Percentiles rank a stretch among this genome's conserved stretches.
Conservation (phyloP, 2,329 filamentous ascomycete genomes). For the Alternaria gaisen region DNA sequence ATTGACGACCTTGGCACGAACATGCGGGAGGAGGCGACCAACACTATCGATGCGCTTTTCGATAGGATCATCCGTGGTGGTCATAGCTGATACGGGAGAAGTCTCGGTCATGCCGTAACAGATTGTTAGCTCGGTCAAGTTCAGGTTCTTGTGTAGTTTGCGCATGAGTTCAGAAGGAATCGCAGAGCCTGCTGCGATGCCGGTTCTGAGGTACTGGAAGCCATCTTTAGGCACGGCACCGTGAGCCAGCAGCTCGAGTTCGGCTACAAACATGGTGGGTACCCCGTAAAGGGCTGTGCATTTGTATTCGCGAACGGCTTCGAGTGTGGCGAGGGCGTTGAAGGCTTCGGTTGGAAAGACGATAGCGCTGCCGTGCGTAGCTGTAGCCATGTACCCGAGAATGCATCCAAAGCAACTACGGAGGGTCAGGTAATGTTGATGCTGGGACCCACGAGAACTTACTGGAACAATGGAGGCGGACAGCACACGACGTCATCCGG, state of each 20-base stretch:
- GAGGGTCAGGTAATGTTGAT: constrained; percentile 6
- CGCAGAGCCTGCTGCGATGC: constrained; percentile 88
- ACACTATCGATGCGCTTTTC: constrained; percentile 78
- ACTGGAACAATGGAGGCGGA: constrained; percentile 65
- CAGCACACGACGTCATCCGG: constrained; percentile 74
- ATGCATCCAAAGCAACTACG: constrained; percentile 83
- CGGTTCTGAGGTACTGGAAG: constrained; percentile 77
- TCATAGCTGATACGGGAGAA: constrained; percentile 78
- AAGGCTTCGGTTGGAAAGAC: constrained; percentile 90
- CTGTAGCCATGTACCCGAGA: constrained; percentile 95
- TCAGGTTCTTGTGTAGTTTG: constrained; percentile 75
- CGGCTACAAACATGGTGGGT: constrained; percentile 91
- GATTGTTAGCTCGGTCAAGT: constrained; percentile 84
- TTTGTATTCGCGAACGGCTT: constrained; percentile 68
- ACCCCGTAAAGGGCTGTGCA: constrained; percentile 84
- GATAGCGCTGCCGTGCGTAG: constrained; percentile 81
- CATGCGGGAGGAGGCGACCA: constrained; percentile 84
- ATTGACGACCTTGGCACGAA: constrained; percentile 78
- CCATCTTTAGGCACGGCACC: constrained; percentile 56
- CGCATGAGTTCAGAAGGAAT: constrained; percentile 85
- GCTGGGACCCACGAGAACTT: constrained; percentile 10
- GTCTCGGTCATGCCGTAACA: constrained; percentile 99
- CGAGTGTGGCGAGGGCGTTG: constrained; percentile 76
- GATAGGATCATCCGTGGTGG: constrained; percentile 76
- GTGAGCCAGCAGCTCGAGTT: constrained; percentile 77